Evolutionary conservation across 2,329 filamentous ascomycete species (phyloP), one percentile per base, ranked within the genome.

Genomic region (Pseudogymnoascus destructans): DNA sequence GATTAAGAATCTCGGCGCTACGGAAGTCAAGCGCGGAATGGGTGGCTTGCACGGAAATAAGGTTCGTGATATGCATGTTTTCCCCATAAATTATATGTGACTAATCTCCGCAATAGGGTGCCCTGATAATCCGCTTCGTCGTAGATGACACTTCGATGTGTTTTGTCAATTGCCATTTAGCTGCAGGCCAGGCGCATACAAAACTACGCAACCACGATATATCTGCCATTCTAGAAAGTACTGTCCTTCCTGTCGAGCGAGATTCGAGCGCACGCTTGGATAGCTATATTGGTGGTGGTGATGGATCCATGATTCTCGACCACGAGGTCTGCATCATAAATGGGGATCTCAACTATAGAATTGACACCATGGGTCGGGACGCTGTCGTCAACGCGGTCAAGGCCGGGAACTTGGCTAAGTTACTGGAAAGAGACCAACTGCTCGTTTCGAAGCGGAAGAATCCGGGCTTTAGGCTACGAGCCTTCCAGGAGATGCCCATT

Each of bases 301-400:
- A 98, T 69, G 93, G 93, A 5, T 85, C 84, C 38, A 90, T 96
- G 85, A 88, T 98, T 60, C 77, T 97, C 59, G 93, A 98, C 68
- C 93, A 98, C 68, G 93, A 98, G 72, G 86, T 98, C n/a, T 96
- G 92, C 70, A 83, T 98, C 54, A 74, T 97, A 40, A 97, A 97
- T 66, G 93, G 93, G 25, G 93, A 98, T 70, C 78, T 98, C 55
- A 98, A 98, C 72, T 98, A 98, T 71, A 90, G 93, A 61, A 97
- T 98, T 67, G 93, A 98, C 70, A 90, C 91, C 21, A 96, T 97
- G 82, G 89, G 89, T 15, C 87, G 93, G 55, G 89, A 97, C 66
- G 90, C 88, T 0, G 92, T 98, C 2, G 86, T 97, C 58, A 85
- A 85, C 60, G 90, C 89, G 1, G 82, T 97, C 56, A 85, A 87